These are phyloP conservation scores for Pythium pyrilobum DNA, from an alignment of 352 stramenopile species.

Conservation along the genomic window DNA sequence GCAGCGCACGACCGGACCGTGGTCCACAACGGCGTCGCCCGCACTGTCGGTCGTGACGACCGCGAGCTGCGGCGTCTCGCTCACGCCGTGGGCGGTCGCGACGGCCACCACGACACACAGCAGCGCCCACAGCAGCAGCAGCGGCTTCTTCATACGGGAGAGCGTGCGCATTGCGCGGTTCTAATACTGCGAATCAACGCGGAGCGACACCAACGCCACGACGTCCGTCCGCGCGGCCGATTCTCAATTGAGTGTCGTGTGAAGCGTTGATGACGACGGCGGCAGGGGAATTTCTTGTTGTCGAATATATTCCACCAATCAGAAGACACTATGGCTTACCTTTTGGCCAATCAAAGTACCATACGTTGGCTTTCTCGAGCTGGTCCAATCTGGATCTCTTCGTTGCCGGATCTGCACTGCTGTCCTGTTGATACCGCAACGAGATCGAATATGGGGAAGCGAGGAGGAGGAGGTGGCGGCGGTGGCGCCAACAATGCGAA, in stretches of 20 bases:
- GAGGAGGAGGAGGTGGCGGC: constrained; percentile 29
- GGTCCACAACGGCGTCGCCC: constrained; percentile 9
- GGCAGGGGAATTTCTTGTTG: not conserved
- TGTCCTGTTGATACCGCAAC: no score
- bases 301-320: constrained; percentile 1
- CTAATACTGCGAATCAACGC: not conserved
- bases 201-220: not conserved
- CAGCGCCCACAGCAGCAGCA: constrained; percentile 8
- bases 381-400: no score
- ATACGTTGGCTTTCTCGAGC: no score
- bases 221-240: not conserved
- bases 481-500: constrained; percentile 46
- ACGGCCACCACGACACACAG: constrained; percentile 1
- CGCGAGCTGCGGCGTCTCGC: not conserved
- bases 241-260: not conserved
- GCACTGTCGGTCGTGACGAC: constrained; percentile 18
- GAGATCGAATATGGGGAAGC: constrained; percentile 30
- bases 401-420: no score
- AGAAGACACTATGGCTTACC: not conserved
- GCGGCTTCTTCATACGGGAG: not conserved
- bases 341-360: no score
- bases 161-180: not conserved
- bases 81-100: not conserved
- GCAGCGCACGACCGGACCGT: constrained; percentile 55
- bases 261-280: not conserved